These are phyloP conservation scores for Neurospora africana DNA, from an alignment of 495 filamentous ascomycete species.

Conservation along the genomic window DNA sequence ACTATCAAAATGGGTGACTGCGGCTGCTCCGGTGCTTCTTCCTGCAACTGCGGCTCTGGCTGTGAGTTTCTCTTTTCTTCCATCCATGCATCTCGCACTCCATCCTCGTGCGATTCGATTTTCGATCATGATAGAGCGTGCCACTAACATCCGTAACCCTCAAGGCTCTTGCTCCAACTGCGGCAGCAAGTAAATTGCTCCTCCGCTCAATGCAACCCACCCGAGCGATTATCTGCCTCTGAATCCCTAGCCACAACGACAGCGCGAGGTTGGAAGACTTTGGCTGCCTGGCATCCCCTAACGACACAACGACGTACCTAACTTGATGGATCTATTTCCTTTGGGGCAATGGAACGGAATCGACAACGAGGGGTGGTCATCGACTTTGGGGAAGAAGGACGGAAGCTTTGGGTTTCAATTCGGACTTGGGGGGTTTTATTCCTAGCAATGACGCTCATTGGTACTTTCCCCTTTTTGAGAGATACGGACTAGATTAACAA, in stretches of 20 bases:
- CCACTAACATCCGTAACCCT: background rate
- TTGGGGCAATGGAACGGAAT: background rate
- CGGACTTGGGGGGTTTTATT: background rate
- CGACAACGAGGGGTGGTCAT: background rate
- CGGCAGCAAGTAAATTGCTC: constrained; percentile 20
- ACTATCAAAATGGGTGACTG: constrained; percentile 36
- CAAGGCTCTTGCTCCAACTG: constrained; percentile 32
- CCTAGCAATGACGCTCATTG: background rate
- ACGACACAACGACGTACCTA: background rate
- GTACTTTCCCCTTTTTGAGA: background rate
- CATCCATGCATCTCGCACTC: background rate
- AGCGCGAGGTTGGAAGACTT: background rate
- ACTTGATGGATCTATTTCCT: background rate
- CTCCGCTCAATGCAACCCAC: background rate
- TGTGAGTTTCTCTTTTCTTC: constrained; percentile 23
- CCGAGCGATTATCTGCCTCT: background rate
- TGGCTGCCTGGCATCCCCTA: background rate
- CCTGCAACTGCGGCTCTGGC: constrained; percentile 29
- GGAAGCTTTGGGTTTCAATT: background rate
- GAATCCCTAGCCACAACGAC: background rate
- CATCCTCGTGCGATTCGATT: background rate
- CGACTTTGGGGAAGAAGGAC: background rate
- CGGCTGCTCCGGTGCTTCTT: constrained; percentile 32
- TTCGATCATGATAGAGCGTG: background rate
- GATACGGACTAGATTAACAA: background rate